A percentile compares a stretch with the other conserved stretches of the same genome.
Evolutionary conservation across 345 rosid species (phyloP).

Genomic region (Pistacia integerrima): DNA sequence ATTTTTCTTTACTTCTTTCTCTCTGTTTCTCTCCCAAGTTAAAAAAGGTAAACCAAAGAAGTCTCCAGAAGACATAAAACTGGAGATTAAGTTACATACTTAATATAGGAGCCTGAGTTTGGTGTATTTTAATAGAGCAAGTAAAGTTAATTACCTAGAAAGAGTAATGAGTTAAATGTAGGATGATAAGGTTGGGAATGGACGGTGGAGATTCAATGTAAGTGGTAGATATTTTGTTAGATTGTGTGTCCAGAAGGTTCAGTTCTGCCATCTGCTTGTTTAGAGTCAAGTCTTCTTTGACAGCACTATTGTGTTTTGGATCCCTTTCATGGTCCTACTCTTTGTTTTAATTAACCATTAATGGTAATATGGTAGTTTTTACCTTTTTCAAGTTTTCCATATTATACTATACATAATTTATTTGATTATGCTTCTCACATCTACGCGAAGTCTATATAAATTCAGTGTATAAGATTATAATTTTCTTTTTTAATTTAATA

Average conservation of each 20-base stretch:
- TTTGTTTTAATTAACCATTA: background rate
- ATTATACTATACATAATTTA: too few species aligned
- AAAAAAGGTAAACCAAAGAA: constrained; percentile 19
- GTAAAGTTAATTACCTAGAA: too few species aligned
- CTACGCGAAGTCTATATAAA: too few species aligned
- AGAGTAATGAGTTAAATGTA: background rate
- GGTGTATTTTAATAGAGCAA: too few species aligned
- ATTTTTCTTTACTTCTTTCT: too few species aligned
- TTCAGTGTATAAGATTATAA: too few species aligned
- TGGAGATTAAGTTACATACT: too few species aligned
- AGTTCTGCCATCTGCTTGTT: background rate
- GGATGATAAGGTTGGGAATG: constrained; percentile 25
- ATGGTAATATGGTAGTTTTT: too few species aligned
- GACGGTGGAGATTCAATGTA: constrained; percentile 34
- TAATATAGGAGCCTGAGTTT: too few species aligned
- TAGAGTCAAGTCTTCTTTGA: constrained; percentile 9
- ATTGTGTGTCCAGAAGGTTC: constrained; percentile 47
- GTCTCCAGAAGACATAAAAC: constrained; percentile 33
- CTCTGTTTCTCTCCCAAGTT: background rate
- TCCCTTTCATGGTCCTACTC: background rate
- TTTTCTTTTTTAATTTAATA: too few species aligned
- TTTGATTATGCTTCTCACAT: too few species aligned
- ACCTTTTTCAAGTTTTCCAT: too few species aligned
- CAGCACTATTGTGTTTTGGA: background rate
- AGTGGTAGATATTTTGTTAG: constrained; percentile 33